Evolutionary conservation across 1,284 basidiomycete genomes (phyloP), one percentile per base, ranked within the genome.

Genomic region (Naganishia liquefaciens): DNA sequence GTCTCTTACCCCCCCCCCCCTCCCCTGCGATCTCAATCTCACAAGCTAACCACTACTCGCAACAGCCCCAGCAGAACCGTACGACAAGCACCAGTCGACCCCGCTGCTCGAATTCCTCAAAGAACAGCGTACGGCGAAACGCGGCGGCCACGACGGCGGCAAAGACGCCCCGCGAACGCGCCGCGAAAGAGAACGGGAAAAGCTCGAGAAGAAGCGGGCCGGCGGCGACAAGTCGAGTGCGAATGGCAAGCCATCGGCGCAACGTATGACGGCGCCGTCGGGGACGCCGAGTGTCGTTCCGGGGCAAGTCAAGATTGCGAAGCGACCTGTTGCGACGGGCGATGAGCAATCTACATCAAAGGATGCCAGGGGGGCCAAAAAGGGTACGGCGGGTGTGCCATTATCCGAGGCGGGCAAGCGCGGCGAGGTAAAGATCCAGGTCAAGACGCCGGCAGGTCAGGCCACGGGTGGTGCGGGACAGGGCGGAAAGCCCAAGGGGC

Each of bases 61-160:
- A n/a, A n/a, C n/a, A 69, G 84, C 86, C 0, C 82, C 86, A 3
- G 81, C 81, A 4, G 85, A 85, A 68, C 81, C 84, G 0, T 76
- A 81, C 0, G 81, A 85, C 2, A 81, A 79, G 33, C 88, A 90
- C 0, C 91, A 87, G 65, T 88, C 88, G 0, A 95, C 93, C 0
- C 93, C 93, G 0, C 83, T 95, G 27, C 84, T 96, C 39, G 91
- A 93, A 71, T 90, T 91, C 2, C 84, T 96, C 62, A 90, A 76
- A 50, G 89, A 70, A 88, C 88, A 0, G 87, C 90, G 76, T 89
- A 83, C 5, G 87, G 87, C 0, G 83, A 85, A 70, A 86, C 84
- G 68, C 87, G 50, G 47, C 49, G 25, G 9, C 80, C 86, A 57
- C 52, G 67, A 21, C 54, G 69, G 25, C 67, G 65, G 23, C 64